These are phyloP conservation scores for Beta vulgaris DNA, from an alignment of 148 eudicot genomes.

Conservation along the genomic window DNA sequence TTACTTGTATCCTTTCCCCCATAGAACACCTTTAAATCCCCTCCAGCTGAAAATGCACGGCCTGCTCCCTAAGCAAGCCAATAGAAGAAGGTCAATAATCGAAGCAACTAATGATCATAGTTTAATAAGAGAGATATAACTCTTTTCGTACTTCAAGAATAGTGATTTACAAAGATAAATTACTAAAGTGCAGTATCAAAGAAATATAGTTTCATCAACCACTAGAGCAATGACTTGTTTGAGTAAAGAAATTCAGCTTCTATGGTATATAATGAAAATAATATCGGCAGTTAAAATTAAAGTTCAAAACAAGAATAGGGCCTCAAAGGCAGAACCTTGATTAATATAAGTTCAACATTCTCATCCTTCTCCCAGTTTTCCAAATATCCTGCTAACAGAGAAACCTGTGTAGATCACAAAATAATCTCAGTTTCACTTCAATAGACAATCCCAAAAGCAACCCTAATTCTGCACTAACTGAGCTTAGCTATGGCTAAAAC, in stretches of 20 bases:
- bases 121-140: not conserved
- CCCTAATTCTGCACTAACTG: not conserved
- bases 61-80: slow-evolving; percentile 70
- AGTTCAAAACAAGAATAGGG: not conserved
- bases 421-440: slow-evolving; percentile 8
- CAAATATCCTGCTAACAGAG: slow-evolving; percentile 62
- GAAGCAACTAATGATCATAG: not conserved
- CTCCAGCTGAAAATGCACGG: slow-evolving; percentile 98
- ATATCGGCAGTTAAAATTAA: not conserved
- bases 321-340: slow-evolving; percentile 50
- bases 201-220: not conserved
- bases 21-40: slow-evolving; percentile 88
- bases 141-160: not conserved
- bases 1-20: slow-evolving; percentile 65
- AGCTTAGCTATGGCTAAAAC: not conserved
- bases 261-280: not conserved
- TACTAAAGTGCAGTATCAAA: not conserved
- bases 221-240: not conserved
- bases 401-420: slow-evolving; percentile 47
- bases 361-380: slow-evolving; percentile 94
- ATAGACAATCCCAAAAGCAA: not conserved
- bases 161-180: not conserved
- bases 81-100: slow-evolving; percentile 2
- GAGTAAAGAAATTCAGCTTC: not conserved
- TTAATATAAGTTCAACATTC: slow-evolving; percentile 62